A percentile compares a stretch with the other conserved stretches of the same genome.
Evolutionary conservation across 257 asterid species (phyloP).

Genomic region (Anisodus acutangulus): DNA sequence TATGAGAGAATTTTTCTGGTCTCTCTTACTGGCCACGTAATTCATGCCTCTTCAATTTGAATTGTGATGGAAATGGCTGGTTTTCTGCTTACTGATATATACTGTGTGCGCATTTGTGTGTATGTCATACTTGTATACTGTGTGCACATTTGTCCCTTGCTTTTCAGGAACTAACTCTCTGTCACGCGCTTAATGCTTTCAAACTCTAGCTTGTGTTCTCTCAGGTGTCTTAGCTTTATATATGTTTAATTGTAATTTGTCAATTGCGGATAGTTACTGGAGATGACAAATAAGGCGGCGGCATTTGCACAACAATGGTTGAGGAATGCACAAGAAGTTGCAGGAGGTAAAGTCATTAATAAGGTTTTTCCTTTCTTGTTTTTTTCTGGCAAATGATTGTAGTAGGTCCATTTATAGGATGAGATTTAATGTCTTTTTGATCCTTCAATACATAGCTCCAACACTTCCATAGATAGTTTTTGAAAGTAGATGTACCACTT

Average conservation of each 20-base stretch:
- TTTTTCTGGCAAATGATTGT: not conserved
- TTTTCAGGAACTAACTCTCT: not conserved
- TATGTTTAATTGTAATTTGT: slow-evolving; percentile 35
- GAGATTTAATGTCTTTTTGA: not conserved
- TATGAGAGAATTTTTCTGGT: not conserved
- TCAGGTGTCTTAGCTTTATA: slow-evolving; percentile 19
- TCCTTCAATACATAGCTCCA: not conserved
- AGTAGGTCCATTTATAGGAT: slow-evolving; percentile 13
- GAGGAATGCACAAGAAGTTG: slow-evolving; percentile 76
- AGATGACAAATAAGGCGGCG: slow-evolving; percentile 68
- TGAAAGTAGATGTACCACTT: slow-evolving; percentile 13
- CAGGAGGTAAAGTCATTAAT: slow-evolving; percentile 61
- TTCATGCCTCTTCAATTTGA: not conserved
- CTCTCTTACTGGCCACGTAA: slow-evolving; percentile 7
- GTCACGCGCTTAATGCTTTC: not conserved
- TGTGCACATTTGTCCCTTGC: not conserved
- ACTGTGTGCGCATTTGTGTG: not conserved
- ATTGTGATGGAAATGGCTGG: not conserved
- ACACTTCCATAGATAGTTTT: not conserved
- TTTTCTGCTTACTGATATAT: slow-evolving; percentile 2
- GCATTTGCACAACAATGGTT: slow-evolving; percentile 76
- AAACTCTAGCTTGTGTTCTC: not conserved
- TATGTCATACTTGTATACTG: not conserved
- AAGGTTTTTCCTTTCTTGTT: not conserved
- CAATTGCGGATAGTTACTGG: slow-evolving; percentile 61